phyloP scores from a whole-genome alignment of 495 filamentous ascomycete genomes.

The Annulohypoxylon nitens region DNA sequence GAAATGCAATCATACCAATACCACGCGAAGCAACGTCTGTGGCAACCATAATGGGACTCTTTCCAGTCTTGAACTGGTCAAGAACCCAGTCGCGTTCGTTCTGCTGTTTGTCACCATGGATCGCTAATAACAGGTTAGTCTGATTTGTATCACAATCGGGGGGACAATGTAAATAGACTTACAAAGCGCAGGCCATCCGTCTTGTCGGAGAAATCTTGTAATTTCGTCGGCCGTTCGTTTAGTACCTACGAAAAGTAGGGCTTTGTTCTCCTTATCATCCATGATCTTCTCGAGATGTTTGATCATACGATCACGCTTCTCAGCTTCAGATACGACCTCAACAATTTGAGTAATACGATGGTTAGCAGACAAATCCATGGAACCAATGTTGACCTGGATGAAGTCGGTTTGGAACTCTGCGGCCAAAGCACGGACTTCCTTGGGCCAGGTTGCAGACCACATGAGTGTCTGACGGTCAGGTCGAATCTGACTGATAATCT shows the following conservation, averaged over 20 bases:
- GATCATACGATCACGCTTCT: conserved; percentile 97
- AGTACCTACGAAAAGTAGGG: conserved; percentile 95
- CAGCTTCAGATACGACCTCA: conserved; percentile 93
- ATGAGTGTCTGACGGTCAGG: conserved; percentile 99
- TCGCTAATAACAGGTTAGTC: conserved; percentile 75
- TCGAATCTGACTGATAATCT: conserved; percentile 97
- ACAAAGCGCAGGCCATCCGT: conserved; percentile 99
- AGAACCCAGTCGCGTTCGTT: conserved; percentile 99
- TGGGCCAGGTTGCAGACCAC: conserved; percentile 99
- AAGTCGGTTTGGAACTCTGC: conserved; percentile 94
- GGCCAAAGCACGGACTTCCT: conserved; percentile 97
- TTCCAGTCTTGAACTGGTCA: conserved; percentile 98
- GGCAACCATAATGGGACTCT: conserved; percentile 96
- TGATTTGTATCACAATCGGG: not conserved
- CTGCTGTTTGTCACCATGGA: conserved; percentile 99
- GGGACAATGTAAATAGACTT: conserved; percentile 58
- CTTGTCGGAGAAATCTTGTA: conserved; percentile 97
- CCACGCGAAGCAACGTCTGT: conserved; percentile 99
- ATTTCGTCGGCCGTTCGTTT: conserved; percentile 99
- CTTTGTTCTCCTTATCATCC: conserved; percentile 94
- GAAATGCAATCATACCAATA: conserved; percentile 95
- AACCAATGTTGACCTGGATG: conserved; percentile 99
- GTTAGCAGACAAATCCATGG: conserved; percentile 95
- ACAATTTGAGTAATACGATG: conserved; percentile 98
- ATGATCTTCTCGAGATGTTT: conserved; percentile 99